Evolutionary conservation across 441 rosid species (phyloP), one percentile per base, ranked within the genome.

Genomic region (Erodium trifolium): DNA sequence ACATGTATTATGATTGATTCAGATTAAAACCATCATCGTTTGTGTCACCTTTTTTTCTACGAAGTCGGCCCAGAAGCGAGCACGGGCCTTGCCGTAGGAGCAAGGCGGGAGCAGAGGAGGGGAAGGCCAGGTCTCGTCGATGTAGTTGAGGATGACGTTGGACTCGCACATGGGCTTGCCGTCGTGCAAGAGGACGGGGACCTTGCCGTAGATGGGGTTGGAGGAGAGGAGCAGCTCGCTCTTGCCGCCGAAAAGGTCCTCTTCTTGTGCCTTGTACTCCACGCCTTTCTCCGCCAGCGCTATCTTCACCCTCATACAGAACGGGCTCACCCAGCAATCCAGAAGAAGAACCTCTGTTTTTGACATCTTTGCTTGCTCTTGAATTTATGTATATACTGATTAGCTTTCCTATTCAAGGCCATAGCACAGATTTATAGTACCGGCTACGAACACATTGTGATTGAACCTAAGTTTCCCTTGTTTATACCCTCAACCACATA

Each of bases 21-120:
- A n/a, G n/a, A n/a, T n/a, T n/a, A n/a, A n/a, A n/a, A n/a, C n/a
- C n/a, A n/a, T n/a, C n/a, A n/a, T n/a, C n/a, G n/a, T n/a, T n/a
- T n/a, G 27, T 34, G 37, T 41, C 10, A 78, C 91, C 87, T 82
- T 87, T 45, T 83, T 87, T 73, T 87, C 91, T 2, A 87, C 68
- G 27, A 73, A 87, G 67, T 85, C 86, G 0, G 82, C 78, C 91
- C 88, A 85, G 72, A 85, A 87, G 18, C 85, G 78, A 5, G 85
- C 88, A 62, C 77, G 81, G 37, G 89, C 80, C 0, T 82, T 70
- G 1, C 29, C 84, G 27, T 71, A 83, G 0, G 91, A 31, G 19
- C 74, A 78, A 12, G 85, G 8, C n/a, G 87, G 84, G 70, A 84
- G 85, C 77, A 86, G 63, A 1, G 87, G 70, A 1, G 83, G 83